Evolutionary conservation across 2,329 filamentous ascomycete species (phyloP).

Genomic region (Aspergillus tanneri): DNA sequence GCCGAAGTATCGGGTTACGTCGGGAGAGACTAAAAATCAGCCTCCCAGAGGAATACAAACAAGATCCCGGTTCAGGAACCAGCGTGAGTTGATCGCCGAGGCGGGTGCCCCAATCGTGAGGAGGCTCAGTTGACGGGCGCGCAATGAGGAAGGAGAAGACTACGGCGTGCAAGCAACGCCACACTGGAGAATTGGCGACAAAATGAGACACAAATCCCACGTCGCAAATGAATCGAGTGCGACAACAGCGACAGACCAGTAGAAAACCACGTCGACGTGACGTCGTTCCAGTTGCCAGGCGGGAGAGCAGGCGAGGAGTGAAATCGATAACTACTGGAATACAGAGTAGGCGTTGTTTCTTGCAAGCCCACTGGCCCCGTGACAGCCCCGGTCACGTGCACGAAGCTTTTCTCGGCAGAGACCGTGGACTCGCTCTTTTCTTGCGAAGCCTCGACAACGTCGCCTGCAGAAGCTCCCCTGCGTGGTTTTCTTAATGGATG

Average conservation of each 20-base stretch:
- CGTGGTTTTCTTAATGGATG: slow-evolving; percentile 43
- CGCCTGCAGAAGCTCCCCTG: slow-evolving; percentile 10
- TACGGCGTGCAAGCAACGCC: slow-evolving; percentile 19
- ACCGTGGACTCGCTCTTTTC: neutral
- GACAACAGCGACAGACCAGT: slow-evolving; percentile 1
- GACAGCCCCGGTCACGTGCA: slow-evolving; percentile 38
- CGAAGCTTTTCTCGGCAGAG: slow-evolving; percentile 25
- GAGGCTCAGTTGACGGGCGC: slow-evolving; percentile 26
- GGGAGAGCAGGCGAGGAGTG: slow-evolving; percentile 24
- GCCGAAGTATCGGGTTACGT: slow-evolving; percentile 8
- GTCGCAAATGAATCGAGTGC: neutral
- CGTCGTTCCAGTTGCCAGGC: slow-evolving; percentile 13
- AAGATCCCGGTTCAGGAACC: slow-evolving; percentile 19
- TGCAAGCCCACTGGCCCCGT: too few species aligned
- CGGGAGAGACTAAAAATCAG: too few species aligned
- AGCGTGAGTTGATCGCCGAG: slow-evolving; percentile 22
- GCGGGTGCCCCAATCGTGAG: slow-evolving; percentile 31
- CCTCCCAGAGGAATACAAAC: too few species aligned
- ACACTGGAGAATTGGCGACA: slow-evolving; percentile 15
- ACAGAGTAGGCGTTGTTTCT: too few species aligned
- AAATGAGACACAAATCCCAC: slow-evolving; percentile 3
- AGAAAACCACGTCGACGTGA: slow-evolving; percentile 11
- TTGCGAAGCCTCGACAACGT: slow-evolving; percentile 16
- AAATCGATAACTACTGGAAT: too few species aligned
- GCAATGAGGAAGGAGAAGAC: slow-evolving; percentile 26